Evolutionary conservation across 768 basidiomycete species (phyloP).

Genomic region (Tulasnella sp.): DNA sequence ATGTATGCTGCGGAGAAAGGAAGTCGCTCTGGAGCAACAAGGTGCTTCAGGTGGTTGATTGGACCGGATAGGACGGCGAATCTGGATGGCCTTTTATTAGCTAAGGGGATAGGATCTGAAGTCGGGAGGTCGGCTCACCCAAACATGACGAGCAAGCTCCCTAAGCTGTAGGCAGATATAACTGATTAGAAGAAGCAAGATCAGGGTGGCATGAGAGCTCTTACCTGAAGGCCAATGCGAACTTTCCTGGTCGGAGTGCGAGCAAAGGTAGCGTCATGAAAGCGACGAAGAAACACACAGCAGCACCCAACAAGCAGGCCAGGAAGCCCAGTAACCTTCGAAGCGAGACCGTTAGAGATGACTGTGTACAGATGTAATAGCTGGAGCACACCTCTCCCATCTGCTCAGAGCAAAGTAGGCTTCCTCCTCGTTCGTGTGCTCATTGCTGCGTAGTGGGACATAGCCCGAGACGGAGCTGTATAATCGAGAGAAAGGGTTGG

Average conservation of each 20-base stretch:
- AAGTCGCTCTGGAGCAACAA: conserved; percentile 22
- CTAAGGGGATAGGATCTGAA: not conserved
- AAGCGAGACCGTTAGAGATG: not conserved
- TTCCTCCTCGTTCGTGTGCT: conserved; percentile 86
- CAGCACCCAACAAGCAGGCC: conserved; percentile 78
- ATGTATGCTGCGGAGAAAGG: conserved; percentile 63
- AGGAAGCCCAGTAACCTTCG: conserved; percentile 79
- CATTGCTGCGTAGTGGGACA: conserved; percentile 72
- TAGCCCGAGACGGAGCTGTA: conserved; percentile 79
- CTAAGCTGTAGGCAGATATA: conserved; percentile 40
- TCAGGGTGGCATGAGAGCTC: conserved; percentile 13
- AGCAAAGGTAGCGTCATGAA: conserved; percentile 72
- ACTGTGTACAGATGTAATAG: not conserved
- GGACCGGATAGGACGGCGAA: conserved; percentile 51
- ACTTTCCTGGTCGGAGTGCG: conserved; percentile 73
- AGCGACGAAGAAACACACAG: conserved; percentile 85
- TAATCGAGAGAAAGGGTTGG: conserved; percentile 63
- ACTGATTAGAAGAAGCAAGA: not conserved
- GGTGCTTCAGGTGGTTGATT: conserved; percentile 83
- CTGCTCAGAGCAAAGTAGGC: conserved; percentile 85
- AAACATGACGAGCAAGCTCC: conserved; percentile 90
- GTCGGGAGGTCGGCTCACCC: conserved; percentile 42
- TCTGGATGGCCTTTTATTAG: conserved; percentile 7
- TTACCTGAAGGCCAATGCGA: conserved; percentile 78
- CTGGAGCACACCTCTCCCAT: conserved; percentile 66